Conservation (phyloP, 2,329 filamentous ascomycete genomes). For the Fusarium illudens region DNA sequence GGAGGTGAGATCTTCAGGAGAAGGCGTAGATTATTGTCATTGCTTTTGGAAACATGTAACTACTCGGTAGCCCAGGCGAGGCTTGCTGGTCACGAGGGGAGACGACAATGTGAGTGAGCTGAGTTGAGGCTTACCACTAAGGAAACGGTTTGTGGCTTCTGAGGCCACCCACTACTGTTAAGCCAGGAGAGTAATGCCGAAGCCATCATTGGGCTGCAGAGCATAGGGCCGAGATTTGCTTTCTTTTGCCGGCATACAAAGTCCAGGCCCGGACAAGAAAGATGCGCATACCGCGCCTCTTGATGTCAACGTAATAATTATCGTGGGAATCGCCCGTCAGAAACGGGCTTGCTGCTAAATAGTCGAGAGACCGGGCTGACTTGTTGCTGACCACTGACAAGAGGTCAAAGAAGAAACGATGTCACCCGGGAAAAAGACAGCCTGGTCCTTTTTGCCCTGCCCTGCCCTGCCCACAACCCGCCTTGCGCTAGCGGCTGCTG, state of each 20-base stretch:
- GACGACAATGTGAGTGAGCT: slow-evolving; percentile 22
- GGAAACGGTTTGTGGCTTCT: background rate
- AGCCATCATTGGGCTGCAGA: background rate
- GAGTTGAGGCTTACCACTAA: slow-evolving; percentile 20
- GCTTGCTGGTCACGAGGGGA: slow-evolving; percentile 17
- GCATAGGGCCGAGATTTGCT: background rate
- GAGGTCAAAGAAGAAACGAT: background rate
- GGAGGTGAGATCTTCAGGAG: background rate
- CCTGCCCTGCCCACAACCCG: background rate
- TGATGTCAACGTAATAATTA: too few relatives aligned
- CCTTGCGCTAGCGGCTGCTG: slow-evolving; percentile 26
- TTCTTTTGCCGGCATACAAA: background rate
- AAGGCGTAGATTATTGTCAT: background rate
- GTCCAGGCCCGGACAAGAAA: background rate
- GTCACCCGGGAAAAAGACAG: slow-evolving; percentile 9
- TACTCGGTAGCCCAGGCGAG: background rate
- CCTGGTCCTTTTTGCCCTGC: too few relatives aligned
- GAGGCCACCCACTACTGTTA: background rate
- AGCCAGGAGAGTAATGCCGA: background rate
- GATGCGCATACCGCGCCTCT: background rate
- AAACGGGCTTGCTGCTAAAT: background rate
- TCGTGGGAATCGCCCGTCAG: too few relatives aligned
- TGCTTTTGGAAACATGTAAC: background rate
- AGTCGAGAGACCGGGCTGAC: slow-evolving; percentile 7
- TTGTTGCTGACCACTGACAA: slow-evolving; percentile 8